A percentile compares a stretch with the other conserved stretches of the same genome.
These are phyloP conservation scores for Mycosarcoma maydis DNA, from an alignment of 1,284 basidiomycete species.

Conservation along the genomic window DNA sequence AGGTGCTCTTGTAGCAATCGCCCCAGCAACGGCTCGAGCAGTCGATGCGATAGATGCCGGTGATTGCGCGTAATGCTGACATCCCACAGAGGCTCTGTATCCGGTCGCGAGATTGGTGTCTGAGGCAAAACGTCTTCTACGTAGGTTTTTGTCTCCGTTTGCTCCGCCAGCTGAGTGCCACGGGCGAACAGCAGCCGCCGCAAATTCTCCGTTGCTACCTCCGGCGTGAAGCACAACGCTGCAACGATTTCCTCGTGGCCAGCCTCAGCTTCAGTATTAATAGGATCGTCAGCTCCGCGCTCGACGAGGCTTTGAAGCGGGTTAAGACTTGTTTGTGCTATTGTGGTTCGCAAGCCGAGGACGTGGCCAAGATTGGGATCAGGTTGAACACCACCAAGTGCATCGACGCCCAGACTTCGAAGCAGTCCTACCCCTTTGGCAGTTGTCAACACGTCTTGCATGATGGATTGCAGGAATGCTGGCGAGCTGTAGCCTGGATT, in stretches of 20 bases:
- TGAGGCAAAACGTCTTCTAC: slow-evolving; percentile 4
- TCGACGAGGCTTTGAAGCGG: not conserved
- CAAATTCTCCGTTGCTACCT: slow-evolving; percentile 6
- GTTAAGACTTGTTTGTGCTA: not conserved
- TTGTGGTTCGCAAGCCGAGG: slow-evolving; percentile 6
- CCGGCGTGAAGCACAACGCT: not conserved
- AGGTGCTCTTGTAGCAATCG: slow-evolving; percentile 34
- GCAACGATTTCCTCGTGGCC: no score
- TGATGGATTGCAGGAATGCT: slow-evolving; percentile 33
- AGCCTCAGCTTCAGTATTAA: no score
- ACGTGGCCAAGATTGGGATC: slow-evolving; percentile 15
- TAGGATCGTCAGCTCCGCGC: not conserved
- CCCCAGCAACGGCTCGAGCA: slow-evolving; percentile 37
- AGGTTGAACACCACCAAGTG: slow-evolving; percentile 33
- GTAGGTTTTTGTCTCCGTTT: not conserved
- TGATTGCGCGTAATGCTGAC: not conserved
- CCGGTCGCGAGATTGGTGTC: slow-evolving; percentile 26
- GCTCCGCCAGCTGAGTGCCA: no score
- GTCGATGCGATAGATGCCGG: slow-evolving; percentile 4
- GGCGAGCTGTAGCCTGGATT: slow-evolving; percentile 28
- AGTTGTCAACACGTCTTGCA: slow-evolving; percentile 31
- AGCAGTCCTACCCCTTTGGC: slow-evolving; percentile 46
- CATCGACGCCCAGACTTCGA: slow-evolving; percentile 43
- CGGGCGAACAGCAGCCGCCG: slow-evolving; percentile 17
- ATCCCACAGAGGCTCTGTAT: slow-evolving; percentile 13